These are phyloP conservation scores for Paraphoma chrysanthemicola DNA, from an alignment of 2,329 filamentous ascomycete species.

Conservation along the genomic window DNA sequence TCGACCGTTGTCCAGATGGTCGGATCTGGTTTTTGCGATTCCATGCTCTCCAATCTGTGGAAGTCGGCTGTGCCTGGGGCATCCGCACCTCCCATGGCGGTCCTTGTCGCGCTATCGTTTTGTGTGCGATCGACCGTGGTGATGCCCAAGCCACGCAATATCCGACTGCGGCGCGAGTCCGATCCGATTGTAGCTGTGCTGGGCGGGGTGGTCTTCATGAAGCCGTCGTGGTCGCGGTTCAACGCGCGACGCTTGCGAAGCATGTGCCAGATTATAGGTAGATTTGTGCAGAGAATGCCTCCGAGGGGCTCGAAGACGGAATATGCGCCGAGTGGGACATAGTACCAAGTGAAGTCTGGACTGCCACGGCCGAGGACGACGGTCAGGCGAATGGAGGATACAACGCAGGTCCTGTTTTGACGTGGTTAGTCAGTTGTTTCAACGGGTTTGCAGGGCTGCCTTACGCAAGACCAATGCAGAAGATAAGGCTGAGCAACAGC, in stretches of 20 bases:
- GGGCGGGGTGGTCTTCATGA: slow-evolving; percentile 24
- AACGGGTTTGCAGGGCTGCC: neutral
- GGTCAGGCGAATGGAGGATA: slow-evolving; percentile 39
- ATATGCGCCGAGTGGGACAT: slow-evolving; percentile 43
- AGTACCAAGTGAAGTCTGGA: slow-evolving; percentile 43
- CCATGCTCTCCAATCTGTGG: slow-evolving; percentile 28
- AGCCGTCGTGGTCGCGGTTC: slow-evolving; percentile 15
- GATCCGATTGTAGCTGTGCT: slow-evolving; percentile 30
- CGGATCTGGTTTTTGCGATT: slow-evolving; percentile 22
- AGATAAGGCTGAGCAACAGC: slow-evolving; percentile 38
- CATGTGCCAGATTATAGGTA: slow-evolving; percentile 46
- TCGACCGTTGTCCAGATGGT: slow-evolving; percentile 23
- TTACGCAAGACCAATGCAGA: slow-evolving; percentile 43
- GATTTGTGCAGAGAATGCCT: slow-evolving; percentile 43
- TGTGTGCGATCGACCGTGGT: slow-evolving; percentile 28
- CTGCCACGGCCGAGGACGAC: slow-evolving; percentile 39
- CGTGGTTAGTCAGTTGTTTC: no score
- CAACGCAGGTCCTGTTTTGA: slow-evolving; percentile 37
- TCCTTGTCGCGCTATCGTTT: slow-evolving; percentile 29
- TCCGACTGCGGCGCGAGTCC: slow-evolving; percentile 23
- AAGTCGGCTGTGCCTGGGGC: slow-evolving; percentile 20
- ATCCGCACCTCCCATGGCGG: slow-evolving; percentile 18
- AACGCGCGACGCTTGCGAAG: slow-evolving; percentile 30
- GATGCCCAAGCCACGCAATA: slow-evolving; percentile 30
- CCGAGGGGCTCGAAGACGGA: slow-evolving; percentile 44